Evolutionary conservation across 345 rosid genomes (phyloP).

Genomic region (Mercurialis annua): DNA sequence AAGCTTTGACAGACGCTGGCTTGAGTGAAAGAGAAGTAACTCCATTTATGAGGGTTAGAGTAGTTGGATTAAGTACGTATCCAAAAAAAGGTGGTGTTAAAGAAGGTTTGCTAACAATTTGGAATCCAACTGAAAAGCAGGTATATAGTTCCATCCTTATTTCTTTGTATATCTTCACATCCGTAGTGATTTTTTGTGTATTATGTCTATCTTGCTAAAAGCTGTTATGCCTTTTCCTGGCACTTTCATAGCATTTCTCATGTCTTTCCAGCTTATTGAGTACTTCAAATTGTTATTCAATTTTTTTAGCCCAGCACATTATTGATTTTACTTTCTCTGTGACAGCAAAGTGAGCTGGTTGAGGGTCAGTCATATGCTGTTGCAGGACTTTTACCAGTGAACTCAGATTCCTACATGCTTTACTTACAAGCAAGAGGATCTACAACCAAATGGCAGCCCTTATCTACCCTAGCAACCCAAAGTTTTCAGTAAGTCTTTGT

Average conservation of each 20-base stretch:
- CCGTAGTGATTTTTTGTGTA: neutral
- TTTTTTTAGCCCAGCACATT: conserved; percentile 10
- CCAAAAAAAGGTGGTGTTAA: conserved; percentile 36
- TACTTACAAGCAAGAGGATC: conserved; percentile 85
- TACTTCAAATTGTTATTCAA: neutral
- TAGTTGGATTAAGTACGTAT: conserved; percentile 57
- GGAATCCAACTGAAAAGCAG: conserved; percentile 93
- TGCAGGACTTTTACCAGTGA: conserved; percentile 61
- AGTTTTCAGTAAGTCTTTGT: conserved; percentile 51
- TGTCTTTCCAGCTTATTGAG: conserved; percentile 6
- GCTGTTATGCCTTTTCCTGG: neutral
- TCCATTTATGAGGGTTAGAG: conserved; percentile 84
- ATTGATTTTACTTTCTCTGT: conserved; percentile 12
- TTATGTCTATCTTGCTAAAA: neutral
- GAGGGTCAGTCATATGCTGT: conserved; percentile 82
- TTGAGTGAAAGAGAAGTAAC: conserved; percentile 73
- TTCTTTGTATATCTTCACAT: conserved; percentile 9
- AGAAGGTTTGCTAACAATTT: conserved; percentile 82
- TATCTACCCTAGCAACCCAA: conserved; percentile 46
- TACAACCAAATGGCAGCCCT: conserved; percentile 54
- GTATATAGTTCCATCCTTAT: conserved; percentile 30
- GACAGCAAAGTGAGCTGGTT: conserved; percentile 62
- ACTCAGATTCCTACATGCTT: conserved; percentile 56
- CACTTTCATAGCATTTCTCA: neutral
- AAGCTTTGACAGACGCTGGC: conserved; percentile 69